Percentiles rank a stretch among this genome's conserved stretches.
Conservation (phyloP, 176 grass and related monocot species). For the Cocos nucifera region DNA sequence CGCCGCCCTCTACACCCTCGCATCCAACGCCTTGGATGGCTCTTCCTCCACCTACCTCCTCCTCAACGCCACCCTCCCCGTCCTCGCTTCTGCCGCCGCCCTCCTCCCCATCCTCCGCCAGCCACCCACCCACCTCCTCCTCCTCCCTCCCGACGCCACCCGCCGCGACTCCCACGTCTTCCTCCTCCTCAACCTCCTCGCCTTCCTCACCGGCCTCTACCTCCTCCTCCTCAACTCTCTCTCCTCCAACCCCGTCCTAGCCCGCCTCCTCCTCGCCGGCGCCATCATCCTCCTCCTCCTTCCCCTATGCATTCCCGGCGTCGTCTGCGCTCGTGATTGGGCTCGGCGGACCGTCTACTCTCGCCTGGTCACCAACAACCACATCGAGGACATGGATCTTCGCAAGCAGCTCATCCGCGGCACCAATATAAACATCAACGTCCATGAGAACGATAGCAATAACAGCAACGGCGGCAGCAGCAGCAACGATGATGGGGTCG, state of each 20-base stretch:
- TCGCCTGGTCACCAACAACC: background rate
- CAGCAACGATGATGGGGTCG: background rate
- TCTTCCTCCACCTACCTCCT: slow-evolving; percentile 62
- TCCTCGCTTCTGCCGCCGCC: slow-evolving; percentile 33
- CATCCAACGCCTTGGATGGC: slow-evolving; percentile 32
- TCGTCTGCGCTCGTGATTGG: slow-evolving; percentile 25
- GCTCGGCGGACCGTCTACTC: slow-evolving; percentile 31
- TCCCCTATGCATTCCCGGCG: slow-evolving; percentile 42
- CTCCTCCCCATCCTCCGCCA: slow-evolving; percentile 56
- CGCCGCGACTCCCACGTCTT: slow-evolving; percentile 43
- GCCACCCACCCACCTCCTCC: slow-evolving; percentile 27
- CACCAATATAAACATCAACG: background rate
- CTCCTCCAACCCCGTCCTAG: slow-evolving; percentile 23
- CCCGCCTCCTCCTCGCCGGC: slow-evolving; percentile 45
- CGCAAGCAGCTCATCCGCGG: slow-evolving; percentile 21
- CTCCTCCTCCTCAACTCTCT: slow-evolving; percentile 57
- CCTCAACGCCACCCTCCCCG: slow-evolving; percentile 63
- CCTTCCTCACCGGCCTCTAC: slow-evolving; percentile 67
- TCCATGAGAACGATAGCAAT: background rate
- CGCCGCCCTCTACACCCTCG: slow-evolving; percentile 69
- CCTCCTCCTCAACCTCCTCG: slow-evolving; percentile 58
- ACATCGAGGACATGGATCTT: slow-evolving; percentile 16
- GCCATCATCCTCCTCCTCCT: slow-evolving; percentile 59
- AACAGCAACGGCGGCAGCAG: no score
- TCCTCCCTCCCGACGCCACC: slow-evolving; percentile 8